Base-by-base conservation (phyloP, 768 basidiomycete species). In the Lyophyllum semitale region DNA sequence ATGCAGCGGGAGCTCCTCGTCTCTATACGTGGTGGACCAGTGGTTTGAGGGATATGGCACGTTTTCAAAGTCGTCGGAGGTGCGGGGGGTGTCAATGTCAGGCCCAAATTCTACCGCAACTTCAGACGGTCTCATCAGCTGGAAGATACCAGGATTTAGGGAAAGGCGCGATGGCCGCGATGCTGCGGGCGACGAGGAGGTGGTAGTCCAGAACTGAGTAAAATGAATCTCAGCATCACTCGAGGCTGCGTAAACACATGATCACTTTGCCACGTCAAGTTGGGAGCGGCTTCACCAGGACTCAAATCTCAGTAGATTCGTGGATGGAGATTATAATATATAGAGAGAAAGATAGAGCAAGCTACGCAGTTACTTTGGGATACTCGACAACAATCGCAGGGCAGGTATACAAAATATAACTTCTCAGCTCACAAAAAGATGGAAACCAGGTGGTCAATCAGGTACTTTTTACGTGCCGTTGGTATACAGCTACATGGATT, bases 51-150 rank as follows among this genome's bases (percentile, higher is more conserved):
- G 88, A 57, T 90, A 82, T 13, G 79, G 68, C 56, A 89, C 73
- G 66, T 90, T 80, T 71, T 90, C 88, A 70, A 88, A 90, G 61
- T 90, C 89, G 61, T 81, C 82, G 52, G 84, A 84, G 47, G 80
- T 75, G 65, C 76, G 76, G 41, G 77, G 69, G 51, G 72, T 71
- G 63, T 80, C 79, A 60, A 77, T 75, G 60, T 76, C 73, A 56
- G 81, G 73, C 67, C 84, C 86, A 71, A 92, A 81, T 68, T 89
- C 84, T 59, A 92, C 79, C 65, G 85, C 79, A 61, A 90, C 78
- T 68, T 88, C 84, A 65, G 82, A 62, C 53, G 84, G 83, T 74
- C 75, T 77, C 84, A 87, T 85, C 69, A 73, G 77, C 77, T 70
- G 66, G 61, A 52, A 59, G 51, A 33, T 46, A 30, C 29, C 52